Base-by-base conservation (phyloP, 2,329 filamentous ascomycete species). In the Penicillium verrucosum region DNA sequence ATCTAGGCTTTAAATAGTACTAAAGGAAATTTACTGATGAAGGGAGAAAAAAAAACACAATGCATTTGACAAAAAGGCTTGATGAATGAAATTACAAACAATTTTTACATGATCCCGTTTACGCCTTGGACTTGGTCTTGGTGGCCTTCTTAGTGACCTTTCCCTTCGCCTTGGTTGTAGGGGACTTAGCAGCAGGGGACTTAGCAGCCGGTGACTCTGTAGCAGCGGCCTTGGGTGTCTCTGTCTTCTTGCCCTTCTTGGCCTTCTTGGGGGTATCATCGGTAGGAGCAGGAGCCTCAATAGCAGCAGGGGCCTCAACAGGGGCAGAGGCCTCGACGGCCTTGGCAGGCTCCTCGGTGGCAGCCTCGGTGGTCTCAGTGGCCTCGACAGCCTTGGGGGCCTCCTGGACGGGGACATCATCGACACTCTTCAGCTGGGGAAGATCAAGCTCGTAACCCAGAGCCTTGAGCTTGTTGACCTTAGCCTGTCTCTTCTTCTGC, bases 381-480 rank as follows among this genome's bases (percentile, higher is more conserved):
- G 66, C 61, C 53, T 76, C 73, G 37, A 74, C 60, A 23, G 69
- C 66, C 65, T 71, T 64, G 60, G 66, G 45, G 38, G 67, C 59
- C 32, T 70, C 68, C 59, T 76, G 77, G 55, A 78, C 73, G 21
- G 79, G 75, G 47, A 85, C 78, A 44, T 78, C 77, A 25, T 82
- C 80, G 7, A 85, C 82, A 34, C 75, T 75, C 80, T 90, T 95
- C 64, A 96, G 76, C 63, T 81, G 77, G 0, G 91, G 90, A 23
- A 85, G 82, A 50, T 90, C 84, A 68, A 91, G 92, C 59, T 94
- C 87, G 74, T 99, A 97, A 10, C 89, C 93, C 58, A 95, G 75
- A 41, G 82, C 85, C 81, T 90, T 87, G 63, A 97, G 78, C 77
- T 89, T 89, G 70, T 88, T 84, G 1, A 84, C 85, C 75, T 90